These are phyloP conservation scores for Camelina hispida DNA, from an alignment of 345 rosid genomes.

Conservation along the genomic window DNA sequence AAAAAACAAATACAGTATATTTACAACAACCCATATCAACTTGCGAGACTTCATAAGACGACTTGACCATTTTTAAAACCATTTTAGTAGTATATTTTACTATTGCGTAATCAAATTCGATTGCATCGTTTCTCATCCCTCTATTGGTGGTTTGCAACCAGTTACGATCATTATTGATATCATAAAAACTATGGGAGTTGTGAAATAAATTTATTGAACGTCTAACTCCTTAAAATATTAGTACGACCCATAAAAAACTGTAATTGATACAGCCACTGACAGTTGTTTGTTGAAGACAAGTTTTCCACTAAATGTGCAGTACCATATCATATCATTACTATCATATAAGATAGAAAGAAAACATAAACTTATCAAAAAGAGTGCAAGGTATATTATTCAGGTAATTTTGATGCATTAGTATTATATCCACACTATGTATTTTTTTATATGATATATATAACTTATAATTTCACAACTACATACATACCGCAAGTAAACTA, in stretches of 20 bases:
- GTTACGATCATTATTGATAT: conserved; percentile 13
- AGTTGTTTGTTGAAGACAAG: background rate
- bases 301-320: background rate
- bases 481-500: background rate
- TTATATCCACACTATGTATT: background rate
- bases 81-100: background rate
- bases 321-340: too few species aligned
- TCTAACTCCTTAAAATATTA: background rate
- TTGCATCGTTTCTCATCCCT: background rate
- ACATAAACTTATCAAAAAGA: background rate
- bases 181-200: background rate
- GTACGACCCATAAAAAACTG: background rate
- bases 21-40: conserved; percentile 10
- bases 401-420: background rate
- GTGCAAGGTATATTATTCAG: background rate
- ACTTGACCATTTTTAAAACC: background rate
- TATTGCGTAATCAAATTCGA: background rate
- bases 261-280: background rate
- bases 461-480: background rate
- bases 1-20: background rate
- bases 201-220: conserved; percentile 2
- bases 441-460: too few species aligned
- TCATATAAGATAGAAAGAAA: background rate
- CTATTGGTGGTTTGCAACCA: background rate
- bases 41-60: conserved; percentile 8